Percentiles rank a stretch among this genome's conserved stretches.
Evolutionary conservation across 345 rosid genomes (phyloP).

Genomic region (sweet orange (Citrus sinensis)): DVS_A1.0 CM039162.1:16747501-16748000

Average conservation of each 20-base stretch:
- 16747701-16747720: constrained; percentile 20
- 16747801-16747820: constrained; percentile 9
- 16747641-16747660: constrained; percentile 25
- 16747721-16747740: background rate
- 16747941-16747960: too few species aligned
- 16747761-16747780: constrained; percentile 11
- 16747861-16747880: constrained; percentile 59
- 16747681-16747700: constrained; percentile 29
- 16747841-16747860: constrained; percentile 34
- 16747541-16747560: background rate
- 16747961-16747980: too few species aligned
- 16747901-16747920: too few species aligned
- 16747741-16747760: constrained; percentile 19
- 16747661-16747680: constrained; percentile 33
- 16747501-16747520: background rate
- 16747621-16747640: constrained; percentile 5
- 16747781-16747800: constrained; percentile 24
- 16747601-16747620: background rate
- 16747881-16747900: constrained; percentile 46
- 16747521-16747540: background rate
- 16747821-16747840: constrained; percentile 21
- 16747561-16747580: background rate
- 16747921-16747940: too few species aligned
- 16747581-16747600: background rate
- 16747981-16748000: too few species aligned